Evolutionary conservation across 208 protist species (phyloP), one percentile per base, ranked within the genome.

Genomic region (Angomonas ambiguus): DNA sequence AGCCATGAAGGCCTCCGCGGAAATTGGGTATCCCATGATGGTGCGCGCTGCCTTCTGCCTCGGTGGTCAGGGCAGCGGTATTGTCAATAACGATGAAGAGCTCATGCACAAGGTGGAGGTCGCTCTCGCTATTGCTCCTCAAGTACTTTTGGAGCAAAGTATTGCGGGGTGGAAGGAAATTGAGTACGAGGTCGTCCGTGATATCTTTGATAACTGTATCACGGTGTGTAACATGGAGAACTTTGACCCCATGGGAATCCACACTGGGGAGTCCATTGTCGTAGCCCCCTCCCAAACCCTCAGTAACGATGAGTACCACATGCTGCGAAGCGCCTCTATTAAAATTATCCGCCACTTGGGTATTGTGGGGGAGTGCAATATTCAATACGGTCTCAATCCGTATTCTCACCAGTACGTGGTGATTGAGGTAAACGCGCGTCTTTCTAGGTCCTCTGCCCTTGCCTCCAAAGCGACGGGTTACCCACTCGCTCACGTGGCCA

Each of bases 191-290:
- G 97, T 99, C 48, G 91, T 99, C 31, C 84, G 97, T 65, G 98
- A 99, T 72, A 87, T 88, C 59, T 87, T 98, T 60, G 98, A 99
- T 82, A 99, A 99, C 86, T 99, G 98, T 84, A 99, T 99, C 67
- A 99, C 98, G 28, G 98, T 99, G 59, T 99, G 98, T 87, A 99
- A 99, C 83, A 99, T 99, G 98, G 98, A 99, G 83, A 99, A 99
- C 85, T 99, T 99, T 74, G 95, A 98, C 72, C 96, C 94, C 25
- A 88, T 98, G 68, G 97, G 98, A 35, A 96, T 99, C 72, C 98
- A 99, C 85, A 99, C 98, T 33, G 98, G 97, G 58, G 98, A 99
- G 62, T 99, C 96, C 30, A 99, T 99, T 77, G 98, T 99, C 31
- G 97, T 99, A 27, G 98, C 98, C 1, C 98, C 98, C 25, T 99